Percentiles rank a stretch among this genome's conserved stretches.
These are phyloP conservation scores for Schizothecium vesticola DNA, from an alignment of 495 filamentous ascomycete species.

Conservation along the genomic window DNA sequence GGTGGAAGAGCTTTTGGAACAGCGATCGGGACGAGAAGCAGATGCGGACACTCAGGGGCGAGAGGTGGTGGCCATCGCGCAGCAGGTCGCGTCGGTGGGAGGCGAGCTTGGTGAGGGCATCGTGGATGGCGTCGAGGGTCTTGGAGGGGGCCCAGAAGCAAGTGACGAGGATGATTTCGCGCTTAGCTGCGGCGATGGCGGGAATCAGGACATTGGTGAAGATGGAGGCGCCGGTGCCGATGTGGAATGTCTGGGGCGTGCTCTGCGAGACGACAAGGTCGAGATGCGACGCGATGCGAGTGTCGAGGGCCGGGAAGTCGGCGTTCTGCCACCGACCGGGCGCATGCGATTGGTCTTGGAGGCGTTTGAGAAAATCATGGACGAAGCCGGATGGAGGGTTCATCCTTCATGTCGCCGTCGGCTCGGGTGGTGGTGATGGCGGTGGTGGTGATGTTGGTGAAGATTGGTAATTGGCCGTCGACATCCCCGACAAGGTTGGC, in stretches of 20 bases:
- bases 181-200: conserved; percentile 48
- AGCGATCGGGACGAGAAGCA: conserved; percentile 62
- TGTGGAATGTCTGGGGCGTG: conserved; percentile 40
- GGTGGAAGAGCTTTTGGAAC: conserved; percentile 65
- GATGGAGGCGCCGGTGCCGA: conserved; percentile 56
- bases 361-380: conserved; percentile 19
- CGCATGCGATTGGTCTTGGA: conserved; percentile 7
- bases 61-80: conserved; percentile 3
- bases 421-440: not conserved
- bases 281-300: conserved; percentile 23
- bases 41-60: conserved; percentile 21
- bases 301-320: conserved; percentile 18
- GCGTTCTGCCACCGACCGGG: not conserved
- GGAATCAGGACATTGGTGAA: conserved; percentile 48
- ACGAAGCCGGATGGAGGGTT: conserved; percentile 15
- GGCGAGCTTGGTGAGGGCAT: conserved; percentile 50
- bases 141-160: conserved; percentile 68
- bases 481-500: not conserved
- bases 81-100: conserved; percentile 22
- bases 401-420: conserved; percentile 3
- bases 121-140: conserved; percentile 44
- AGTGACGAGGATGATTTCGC: conserved; percentile 66
- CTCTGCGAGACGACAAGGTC: conserved; percentile 42
- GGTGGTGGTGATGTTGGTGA: not conserved
- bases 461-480: not conserved